These are phyloP conservation scores for Claviceps purpurea DNA, from an alignment of 2,329 filamentous ascomycete species.

Conservation along the genomic window DNA sequence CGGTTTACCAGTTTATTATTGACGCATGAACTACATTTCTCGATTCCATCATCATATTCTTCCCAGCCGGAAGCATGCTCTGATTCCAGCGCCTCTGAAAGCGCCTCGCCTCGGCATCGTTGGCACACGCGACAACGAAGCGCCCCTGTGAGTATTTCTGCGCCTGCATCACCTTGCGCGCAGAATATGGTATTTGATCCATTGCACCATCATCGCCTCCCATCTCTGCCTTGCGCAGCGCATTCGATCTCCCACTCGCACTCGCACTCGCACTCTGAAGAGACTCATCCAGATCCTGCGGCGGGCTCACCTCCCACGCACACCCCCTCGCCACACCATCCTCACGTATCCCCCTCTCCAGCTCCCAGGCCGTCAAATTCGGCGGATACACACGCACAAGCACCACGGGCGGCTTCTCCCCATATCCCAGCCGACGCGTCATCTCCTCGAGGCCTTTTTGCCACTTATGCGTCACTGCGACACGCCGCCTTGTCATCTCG, in stretches of 20 bases:
- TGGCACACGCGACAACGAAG: slow-evolving; percentile 21
- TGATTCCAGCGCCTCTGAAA: slow-evolving; percentile 30
- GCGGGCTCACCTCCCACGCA: slow-evolving; percentile 12
- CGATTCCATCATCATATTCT: slow-evolving; percentile 1
- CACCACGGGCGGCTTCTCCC: slow-evolving; percentile 15
- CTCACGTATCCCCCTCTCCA: slow-evolving; percentile 25
- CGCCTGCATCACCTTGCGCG: slow-evolving; percentile 8
- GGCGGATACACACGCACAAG: slow-evolving; percentile 18
- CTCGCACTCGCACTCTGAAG: neutral
- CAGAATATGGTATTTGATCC: neutral
- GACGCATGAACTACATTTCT: slow-evolving; percentile 17
- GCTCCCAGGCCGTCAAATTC: slow-evolving; percentile 16
- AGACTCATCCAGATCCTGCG: slow-evolving; percentile 6
- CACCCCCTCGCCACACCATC: slow-evolving; percentile 26
- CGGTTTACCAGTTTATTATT: slow-evolving; percentile 20
- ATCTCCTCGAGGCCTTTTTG: slow-evolving; percentile 12
- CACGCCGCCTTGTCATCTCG: slow-evolving; percentile 9
- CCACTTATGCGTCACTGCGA: slow-evolving; percentile 14
- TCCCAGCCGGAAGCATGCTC: slow-evolving; percentile 14
- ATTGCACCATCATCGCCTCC: neutral
- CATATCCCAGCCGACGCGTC: slow-evolving; percentile 11
- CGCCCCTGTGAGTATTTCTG: slow-evolving; percentile 11
- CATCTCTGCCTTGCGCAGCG: neutral
- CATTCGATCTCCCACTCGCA: neutral
- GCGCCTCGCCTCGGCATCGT: slow-evolving; percentile 21